Conservation (phyloP, 2,329 filamentous ascomycete species). For the Cladorrhinum sp. region DNA sequence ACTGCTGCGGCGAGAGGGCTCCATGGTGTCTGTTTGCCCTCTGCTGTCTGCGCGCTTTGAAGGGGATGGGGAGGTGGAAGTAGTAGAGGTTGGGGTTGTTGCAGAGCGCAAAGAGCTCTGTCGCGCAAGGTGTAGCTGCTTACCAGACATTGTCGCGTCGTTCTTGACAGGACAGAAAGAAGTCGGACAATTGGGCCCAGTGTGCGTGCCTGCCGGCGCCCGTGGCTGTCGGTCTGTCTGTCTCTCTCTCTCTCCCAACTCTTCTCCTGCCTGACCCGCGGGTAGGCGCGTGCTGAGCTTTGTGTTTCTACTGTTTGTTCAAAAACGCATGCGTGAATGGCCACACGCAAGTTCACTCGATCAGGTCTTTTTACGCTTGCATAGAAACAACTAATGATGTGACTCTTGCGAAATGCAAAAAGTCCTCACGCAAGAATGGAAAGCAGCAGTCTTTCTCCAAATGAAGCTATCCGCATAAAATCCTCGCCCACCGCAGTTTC, state of each 20-base stretch:
- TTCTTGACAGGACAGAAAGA: conserved; percentile 6
- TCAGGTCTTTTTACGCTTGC: conserved; percentile 24
- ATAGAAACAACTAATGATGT: conserved; percentile 16
- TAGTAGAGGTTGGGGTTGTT: neutral
- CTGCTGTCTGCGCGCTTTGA: conserved; percentile 1
- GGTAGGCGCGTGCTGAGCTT: conserved; percentile 8
- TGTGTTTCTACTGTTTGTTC: conserved; percentile 23
- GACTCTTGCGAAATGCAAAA: conserved; percentile 6
- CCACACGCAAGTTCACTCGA: conserved; percentile 24
- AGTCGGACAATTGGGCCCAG: conserved; percentile 11
- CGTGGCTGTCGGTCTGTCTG: conserved; percentile 12
- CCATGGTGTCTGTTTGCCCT: conserved; percentile 5
- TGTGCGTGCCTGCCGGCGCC: conserved; percentile 15
- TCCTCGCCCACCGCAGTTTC: conserved; percentile 1
- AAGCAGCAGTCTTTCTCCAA: neutral
- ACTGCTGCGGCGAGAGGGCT: conserved; percentile 12
- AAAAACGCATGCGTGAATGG: conserved; percentile 23
- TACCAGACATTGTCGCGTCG: conserved; percentile 29
- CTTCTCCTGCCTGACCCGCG: neutral
- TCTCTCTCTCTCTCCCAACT: neutral
- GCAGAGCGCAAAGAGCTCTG: conserved; percentile 5
- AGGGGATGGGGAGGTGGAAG: conserved; percentile 3
- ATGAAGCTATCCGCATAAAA: conserved; percentile 17
- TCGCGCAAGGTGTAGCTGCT: conserved; percentile 22
- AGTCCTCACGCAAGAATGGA: neutral